A percentile compares a stretch with the other conserved stretches of the same genome.
phyloP scores from a whole-genome alignment of 1,139 yeast species.

The Debaryomyces coudertii region DNA sequence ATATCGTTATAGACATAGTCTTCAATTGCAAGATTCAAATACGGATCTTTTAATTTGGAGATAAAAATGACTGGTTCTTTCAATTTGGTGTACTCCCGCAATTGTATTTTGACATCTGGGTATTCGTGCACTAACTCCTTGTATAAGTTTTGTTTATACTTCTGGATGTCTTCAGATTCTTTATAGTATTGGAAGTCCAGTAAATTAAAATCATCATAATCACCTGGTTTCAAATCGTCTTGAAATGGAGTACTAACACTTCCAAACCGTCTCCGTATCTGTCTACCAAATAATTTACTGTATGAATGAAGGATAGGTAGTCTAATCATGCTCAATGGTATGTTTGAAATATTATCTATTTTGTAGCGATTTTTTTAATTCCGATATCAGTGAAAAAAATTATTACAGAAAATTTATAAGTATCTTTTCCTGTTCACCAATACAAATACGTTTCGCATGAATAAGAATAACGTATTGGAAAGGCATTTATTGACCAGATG shows the following conservation, averaged over 20 bases:
- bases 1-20: constrained; percentile 70
- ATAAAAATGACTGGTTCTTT: constrained; percentile 43
- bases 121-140: neutral
- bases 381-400: constrained; percentile 3
- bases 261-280: constrained; percentile 13
- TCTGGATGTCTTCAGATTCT: constrained; percentile 33
- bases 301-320: neutral
- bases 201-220: constrained; percentile 41
- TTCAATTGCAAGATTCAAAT: constrained; percentile 78
- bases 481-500: constrained; percentile 54
- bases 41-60: constrained; percentile 62
- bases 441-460: constrained; percentile 21
- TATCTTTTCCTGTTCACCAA: neutral
- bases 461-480: constrained; percentile 51
- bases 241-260: constrained; percentile 39
- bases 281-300: neutral
- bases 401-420: neutral
- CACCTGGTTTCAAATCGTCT: constrained; percentile 40
- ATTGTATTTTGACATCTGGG: neutral
- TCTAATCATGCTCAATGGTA: neutral
- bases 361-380: neutral
- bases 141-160: neutral
- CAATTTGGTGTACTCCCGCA: constrained; percentile 20
- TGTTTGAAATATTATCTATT: neutral
- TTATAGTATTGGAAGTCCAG: constrained; percentile 45